These are phyloP conservation scores for Candida hispaniensis DNA, from an alignment of 805 yeast species.

Conservation along the genomic window DNA sequence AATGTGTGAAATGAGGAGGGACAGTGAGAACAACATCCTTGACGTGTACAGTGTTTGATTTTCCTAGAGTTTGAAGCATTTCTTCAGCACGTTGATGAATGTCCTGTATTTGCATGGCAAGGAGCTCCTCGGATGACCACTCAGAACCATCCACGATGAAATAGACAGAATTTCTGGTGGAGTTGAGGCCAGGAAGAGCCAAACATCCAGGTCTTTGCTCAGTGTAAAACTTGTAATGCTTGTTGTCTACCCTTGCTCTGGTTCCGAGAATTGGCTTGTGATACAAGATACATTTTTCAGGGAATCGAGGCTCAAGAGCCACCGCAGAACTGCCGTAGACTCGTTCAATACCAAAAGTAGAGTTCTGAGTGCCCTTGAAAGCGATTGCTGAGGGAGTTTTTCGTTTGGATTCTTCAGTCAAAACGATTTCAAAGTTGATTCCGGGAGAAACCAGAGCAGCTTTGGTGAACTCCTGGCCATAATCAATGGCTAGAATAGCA, in stretches of 20 bases:
- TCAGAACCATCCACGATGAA: constrained; percentile 38
- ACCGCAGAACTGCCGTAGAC: constrained; percentile 68
- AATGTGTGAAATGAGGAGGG: constrained; percentile 57
- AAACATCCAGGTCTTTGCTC: constrained; percentile 51
- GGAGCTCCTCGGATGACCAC: constrained; percentile 55
- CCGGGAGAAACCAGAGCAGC: constrained; percentile 87
- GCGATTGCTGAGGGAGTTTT: constrained; percentile 78
- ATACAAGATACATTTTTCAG: constrained; percentile 54
- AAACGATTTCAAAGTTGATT: constrained; percentile 72
- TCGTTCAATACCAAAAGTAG: constrained; percentile 38
- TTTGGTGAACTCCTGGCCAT: constrained; percentile 78
- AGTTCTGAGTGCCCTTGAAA: constrained; percentile 32
- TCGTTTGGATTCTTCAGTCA: constrained; percentile 84
- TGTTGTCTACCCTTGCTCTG: constrained; percentile 24
- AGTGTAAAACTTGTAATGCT: constrained; percentile 42
- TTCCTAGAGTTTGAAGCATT: constrained; percentile 37
- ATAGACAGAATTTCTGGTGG: constrained; percentile 45
- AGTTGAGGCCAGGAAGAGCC: constrained; percentile 32
- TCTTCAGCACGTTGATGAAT: constrained; percentile 52
- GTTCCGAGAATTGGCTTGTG: constrained; percentile 62
- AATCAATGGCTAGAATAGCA: constrained; percentile 80
- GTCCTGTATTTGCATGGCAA: constrained; percentile 73
- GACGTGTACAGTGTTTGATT: constrained; percentile 37
- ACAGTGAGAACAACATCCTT: constrained; percentile 65
- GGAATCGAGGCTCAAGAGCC: constrained; percentile 60